A percentile compares a stretch with the other conserved stretches of the same genome.
phyloP scores from a whole-genome alignment of 2,329 filamentous ascomycete species.

The Parastagonospora avenae region DNA sequence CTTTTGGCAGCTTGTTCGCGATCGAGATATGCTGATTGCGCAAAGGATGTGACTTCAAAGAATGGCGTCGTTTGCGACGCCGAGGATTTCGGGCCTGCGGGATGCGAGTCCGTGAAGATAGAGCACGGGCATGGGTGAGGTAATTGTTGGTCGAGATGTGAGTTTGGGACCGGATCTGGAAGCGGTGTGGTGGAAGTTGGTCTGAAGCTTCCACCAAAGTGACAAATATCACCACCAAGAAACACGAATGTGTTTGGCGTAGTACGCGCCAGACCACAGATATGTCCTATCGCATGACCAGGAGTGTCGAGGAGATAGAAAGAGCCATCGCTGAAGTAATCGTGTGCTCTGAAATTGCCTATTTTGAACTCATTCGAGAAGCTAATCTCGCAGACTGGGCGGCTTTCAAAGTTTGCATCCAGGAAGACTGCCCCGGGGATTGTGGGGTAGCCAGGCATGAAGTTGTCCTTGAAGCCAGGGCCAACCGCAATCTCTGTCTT shows the following conservation, averaged over 20 bases:
- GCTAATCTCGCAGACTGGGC: constrained; percentile 9
- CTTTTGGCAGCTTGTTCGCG: constrained; percentile 10
- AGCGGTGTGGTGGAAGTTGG: constrained; percentile 13
- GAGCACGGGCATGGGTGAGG: constrained; percentile 15
- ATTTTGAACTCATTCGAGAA: constrained; percentile 31
- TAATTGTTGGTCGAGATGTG: constrained; percentile 12
- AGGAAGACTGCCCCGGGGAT: constrained; percentile 16
- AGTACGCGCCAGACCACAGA: constrained; percentile 55
- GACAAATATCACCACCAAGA: constrained; percentile 25
- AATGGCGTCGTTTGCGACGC: constrained; percentile 9
- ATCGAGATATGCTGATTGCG: constrained; percentile 19
- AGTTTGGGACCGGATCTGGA: constrained; percentile 10
- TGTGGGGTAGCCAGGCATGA: constrained; percentile 55
- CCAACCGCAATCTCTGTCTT: constrained; percentile 58
- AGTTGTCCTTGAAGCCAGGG: constrained; percentile 54
- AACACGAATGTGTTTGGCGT: constrained; percentile 23
- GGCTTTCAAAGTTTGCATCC: constrained; percentile 13
- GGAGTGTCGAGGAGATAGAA: constrained; percentile 56
- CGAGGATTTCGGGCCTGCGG: constrained; percentile 5
- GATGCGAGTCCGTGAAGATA: constrained; percentile 11
- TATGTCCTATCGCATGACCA: constrained; percentile 57
- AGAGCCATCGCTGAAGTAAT: constrained; percentile 60
- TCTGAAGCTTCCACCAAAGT: constrained; percentile 23
- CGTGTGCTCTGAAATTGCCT: constrained; percentile 52
- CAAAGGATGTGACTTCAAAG: constrained; percentile 12